Conservation (phyloP, 805 yeast species). For the Cyberlindnera subsufficiens region DNA sequence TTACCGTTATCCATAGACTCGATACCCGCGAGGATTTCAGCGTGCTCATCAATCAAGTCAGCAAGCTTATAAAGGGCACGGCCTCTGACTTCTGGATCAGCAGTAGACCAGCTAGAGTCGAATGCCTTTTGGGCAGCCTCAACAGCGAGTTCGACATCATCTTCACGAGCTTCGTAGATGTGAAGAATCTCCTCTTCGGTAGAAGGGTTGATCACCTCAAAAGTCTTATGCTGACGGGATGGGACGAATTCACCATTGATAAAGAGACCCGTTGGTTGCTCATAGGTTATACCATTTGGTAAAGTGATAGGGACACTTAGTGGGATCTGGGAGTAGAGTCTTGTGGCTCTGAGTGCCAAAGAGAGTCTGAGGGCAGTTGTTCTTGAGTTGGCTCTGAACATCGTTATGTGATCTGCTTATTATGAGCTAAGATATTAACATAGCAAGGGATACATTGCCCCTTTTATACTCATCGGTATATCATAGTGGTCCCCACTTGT, state of each 20-base stretch:
- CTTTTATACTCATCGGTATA: not conserved
- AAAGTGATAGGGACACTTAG: conserved; percentile 45
- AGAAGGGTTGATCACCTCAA: conserved; percentile 61
- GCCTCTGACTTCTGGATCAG: conserved; percentile 64
- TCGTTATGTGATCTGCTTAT: conserved; percentile 1
- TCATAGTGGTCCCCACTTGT: not conserved
- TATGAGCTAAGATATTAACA: not conserved
- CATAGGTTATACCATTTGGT: conserved; percentile 70
- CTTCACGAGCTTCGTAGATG: conserved; percentile 70
- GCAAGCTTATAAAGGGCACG: conserved; percentile 64
- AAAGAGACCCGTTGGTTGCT: conserved; percentile 79
- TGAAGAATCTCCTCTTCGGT: conserved; percentile 67
- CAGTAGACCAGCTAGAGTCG: conserved; percentile 61
- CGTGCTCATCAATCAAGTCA: conserved; percentile 67
- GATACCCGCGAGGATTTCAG: conserved; percentile 70
- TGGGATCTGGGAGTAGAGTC: conserved; percentile 33
- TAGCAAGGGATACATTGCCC: not conserved
- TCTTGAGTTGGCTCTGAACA: conserved; percentile 17
- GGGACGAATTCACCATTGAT: conserved; percentile 72
- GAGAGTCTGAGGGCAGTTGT: conserved; percentile 12
- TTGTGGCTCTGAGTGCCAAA: conserved; percentile 17
- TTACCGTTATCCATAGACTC: conserved; percentile 92
- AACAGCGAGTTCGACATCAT: conserved; percentile 80
- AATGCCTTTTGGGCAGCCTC: conserved; percentile 79
- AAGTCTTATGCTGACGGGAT: conserved; percentile 52